Base-by-base conservation (phyloP, 2,329 filamentous ascomycete genomes). In the Fusarium sp. region DNA sequence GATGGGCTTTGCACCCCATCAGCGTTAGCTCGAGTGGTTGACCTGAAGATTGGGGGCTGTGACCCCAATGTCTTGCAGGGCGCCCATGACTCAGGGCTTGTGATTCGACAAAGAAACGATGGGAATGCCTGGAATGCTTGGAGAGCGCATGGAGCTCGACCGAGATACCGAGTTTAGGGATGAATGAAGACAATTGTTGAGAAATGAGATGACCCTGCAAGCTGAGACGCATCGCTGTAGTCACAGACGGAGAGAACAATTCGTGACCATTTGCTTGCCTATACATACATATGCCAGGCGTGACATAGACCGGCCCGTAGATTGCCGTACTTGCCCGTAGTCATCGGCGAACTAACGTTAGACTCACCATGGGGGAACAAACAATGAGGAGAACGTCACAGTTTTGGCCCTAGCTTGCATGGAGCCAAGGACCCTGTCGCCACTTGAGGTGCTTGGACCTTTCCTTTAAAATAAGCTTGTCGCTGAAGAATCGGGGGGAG, bases 391-490 rank as follows among this genome's bases (percentile, higher is more conserved):
- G 56, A 40, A 34, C 11, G 53, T 12, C 26, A 12, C 14, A 6
- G 11, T 17, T 17, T 32, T 8, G 20, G 21, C 21, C 3, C n/a
- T 34, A 47, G 53, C 47, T 43, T 36, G 30, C 36, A 43, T 47
- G 23, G 23, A 48, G 32, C 38, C 21, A 60, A 60, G 55, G 59
- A 54, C 14, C 5, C 26, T 19, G 49, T 39, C 48, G 14, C 44
- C 24, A 28, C 19, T 30, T 26, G 20, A 34, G 17, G 20, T 21
- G 28, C 28, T 48, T 24, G 17, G 54, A 10, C 30, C 43, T 28
- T 10, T n/a, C 14, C 20, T 42, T 38, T 32, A 30, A 62, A 62
- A 43, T 62, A 62, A 62, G 56, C 56, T 62, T 62, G 58, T 43
- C 14, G 56, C 20, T 53, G 23, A 38, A 62, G 39, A 62, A 21